Evolutionary conservation across 2,329 filamentous ascomycete species (phyloP), one percentile per base, ranked within the genome.

Genomic region (Xylaria hypoxylon): DNA sequence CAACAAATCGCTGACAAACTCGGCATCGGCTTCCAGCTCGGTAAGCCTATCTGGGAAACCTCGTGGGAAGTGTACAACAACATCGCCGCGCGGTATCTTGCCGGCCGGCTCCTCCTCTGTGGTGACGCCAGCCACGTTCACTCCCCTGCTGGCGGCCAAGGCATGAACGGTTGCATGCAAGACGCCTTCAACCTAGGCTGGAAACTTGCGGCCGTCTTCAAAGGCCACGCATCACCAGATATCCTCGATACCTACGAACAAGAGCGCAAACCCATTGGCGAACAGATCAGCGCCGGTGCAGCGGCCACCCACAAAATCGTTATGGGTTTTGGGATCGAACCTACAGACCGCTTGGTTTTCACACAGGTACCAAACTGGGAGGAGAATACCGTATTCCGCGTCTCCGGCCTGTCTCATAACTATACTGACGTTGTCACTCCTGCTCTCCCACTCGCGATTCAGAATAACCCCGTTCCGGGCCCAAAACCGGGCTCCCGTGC

Each of bases 111-210:
- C 3, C 17, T 66, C 7, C 19, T 66, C n/a, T 53, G 61, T 26
- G 64, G 64, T 15, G 90, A 92, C 73, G 89, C 90, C 38, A 90
- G 88, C 67, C 90, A 92, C 71, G 92, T 90, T 0, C 90, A 92
- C 74, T 90, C 87, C 1, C 90, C 90, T 5, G 92, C 92, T 76
- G 89, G 89, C 0, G 90, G 89, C 0, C 90, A 91, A 78, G 90
- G 84, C 55, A 85, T 86, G 82, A 93, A 93, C 77, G 84, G 83
- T 6, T 83, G 83, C 8, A 86, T 87, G 79, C 80, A 85, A 50
- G 90, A 91, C 66, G 80, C 85, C 6, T 85, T 91, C 73, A 93
- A 91, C 71, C 75, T 88, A 3, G 80, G 80, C 22, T 86, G 83
- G 81, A 84, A 85, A 70, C 72, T 85, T 5, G 81, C 52, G 4